phyloP scores from a whole-genome alignment of 1,139 yeast species.

The Debaryomyces udenii region DNA sequence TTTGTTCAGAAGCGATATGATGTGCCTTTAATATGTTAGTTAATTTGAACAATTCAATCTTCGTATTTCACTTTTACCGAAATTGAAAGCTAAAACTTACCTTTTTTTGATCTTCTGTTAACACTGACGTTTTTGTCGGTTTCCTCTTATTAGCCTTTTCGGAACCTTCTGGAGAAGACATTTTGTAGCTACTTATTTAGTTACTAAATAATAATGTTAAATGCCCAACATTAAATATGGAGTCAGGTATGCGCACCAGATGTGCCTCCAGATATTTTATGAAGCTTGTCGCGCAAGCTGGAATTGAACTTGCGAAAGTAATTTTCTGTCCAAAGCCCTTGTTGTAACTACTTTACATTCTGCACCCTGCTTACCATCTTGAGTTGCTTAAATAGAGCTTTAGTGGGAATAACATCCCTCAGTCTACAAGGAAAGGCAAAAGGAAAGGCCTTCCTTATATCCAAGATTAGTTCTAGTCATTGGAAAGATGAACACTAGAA shows the following conservation, averaged over 20 bases:
- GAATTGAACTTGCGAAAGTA: no score
- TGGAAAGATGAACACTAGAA: no score
- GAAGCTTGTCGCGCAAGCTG: background rate
- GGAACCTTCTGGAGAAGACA: slow-evolving; percentile 6
- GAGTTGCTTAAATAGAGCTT: no score
- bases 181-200: background rate
- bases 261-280: background rate
- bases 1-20: slow-evolving; percentile 55
- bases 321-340: no score
- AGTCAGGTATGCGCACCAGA: background rate
- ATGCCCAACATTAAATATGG: background rate
- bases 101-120: slow-evolving; percentile 50
- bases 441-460: no score
- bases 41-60: background rate
- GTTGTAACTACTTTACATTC: no score
- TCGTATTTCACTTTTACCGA: background rate
- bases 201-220: no score
- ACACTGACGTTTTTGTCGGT: slow-evolving; percentile 23
- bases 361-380: no score
- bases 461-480: no score
- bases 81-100: slow-evolving; percentile 29
- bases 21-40: slow-evolving; percentile 38
- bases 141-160: background rate
- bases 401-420: no score
- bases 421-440: no score